Percentiles rank a stretch among this genome's conserved stretches.
Conservation (phyloP, 352 stramenopile genomes). For the Paralagenidium karlingii region DNA sequence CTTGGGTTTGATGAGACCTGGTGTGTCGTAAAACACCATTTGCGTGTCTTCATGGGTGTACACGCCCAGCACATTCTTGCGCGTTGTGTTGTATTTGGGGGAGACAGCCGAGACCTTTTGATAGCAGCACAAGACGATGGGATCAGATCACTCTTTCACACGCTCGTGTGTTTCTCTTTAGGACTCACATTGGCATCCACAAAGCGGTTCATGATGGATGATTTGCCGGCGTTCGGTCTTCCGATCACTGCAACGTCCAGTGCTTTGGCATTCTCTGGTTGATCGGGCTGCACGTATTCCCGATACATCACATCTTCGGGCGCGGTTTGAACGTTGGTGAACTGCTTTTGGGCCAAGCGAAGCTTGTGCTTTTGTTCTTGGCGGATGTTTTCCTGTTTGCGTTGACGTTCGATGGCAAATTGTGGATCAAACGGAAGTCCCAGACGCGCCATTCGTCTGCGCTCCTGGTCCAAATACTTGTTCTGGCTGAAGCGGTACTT, state of each 20-base stretch:
- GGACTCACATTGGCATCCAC: conserved; percentile 49
- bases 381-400: too few relatives aligned
- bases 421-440: too few relatives aligned
- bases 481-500: too few relatives aligned
- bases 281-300: conserved; percentile 61
- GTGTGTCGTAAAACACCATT: conserved; percentile 79
- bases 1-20: conserved; percentile 79
- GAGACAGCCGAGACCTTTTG: conserved; percentile 68
- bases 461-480: too few relatives aligned
- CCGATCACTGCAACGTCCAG: conserved; percentile 75
- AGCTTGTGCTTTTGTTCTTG: too few relatives aligned
- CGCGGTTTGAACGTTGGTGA: conserved; percentile 42
- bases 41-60: conserved; percentile 60
- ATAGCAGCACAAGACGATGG: too few relatives aligned
- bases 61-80: conserved; percentile 66
- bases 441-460: too few relatives aligned
- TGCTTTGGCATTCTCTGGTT: conserved; percentile 43
- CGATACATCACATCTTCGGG: conserved; percentile 54
- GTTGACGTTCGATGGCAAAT: too few relatives aligned
- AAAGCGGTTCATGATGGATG: conserved; percentile 72
- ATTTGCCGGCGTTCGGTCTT: conserved; percentile 80
- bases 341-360: too few relatives aligned
- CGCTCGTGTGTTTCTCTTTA: too few relatives aligned
- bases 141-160: neutral
- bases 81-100: conserved; percentile 82